A percentile compares a stretch with the other conserved stretches of the same genome.
Evolutionary conservation across 2,329 filamentous ascomycete species (phyloP).

Genomic region (Fusarium nodosum): DNA sequence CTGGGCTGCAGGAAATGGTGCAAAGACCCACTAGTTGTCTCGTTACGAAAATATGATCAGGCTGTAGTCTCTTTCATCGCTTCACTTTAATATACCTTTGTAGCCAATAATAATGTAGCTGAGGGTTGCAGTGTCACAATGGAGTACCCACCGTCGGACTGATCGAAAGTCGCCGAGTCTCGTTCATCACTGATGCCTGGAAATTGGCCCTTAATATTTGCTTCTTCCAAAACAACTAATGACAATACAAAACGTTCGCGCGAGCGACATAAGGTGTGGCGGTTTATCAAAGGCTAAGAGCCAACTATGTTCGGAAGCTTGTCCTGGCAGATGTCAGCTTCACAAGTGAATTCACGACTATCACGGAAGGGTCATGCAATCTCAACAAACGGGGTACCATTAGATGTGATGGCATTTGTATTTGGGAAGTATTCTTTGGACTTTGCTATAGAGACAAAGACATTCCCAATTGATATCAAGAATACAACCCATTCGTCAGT

Average conservation of each 20-base stretch:
- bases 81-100: not conserved
- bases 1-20: not conserved
- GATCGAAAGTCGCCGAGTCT: not conserved
- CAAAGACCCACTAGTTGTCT: not conserved
- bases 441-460: not conserved
- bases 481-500: constrained; percentile 4
- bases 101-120: not conserved
- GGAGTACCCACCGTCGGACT: not conserved
- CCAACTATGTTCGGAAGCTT: not conserved
- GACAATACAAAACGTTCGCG: not conserved
- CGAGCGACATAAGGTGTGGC: not conserved
- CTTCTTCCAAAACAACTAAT: not conserved
- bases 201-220: not conserved
- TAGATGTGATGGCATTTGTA: constrained; percentile 6
- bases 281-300: not conserved
- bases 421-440: not conserved
- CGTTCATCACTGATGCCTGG: not conserved
- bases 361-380: not conserved
- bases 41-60: not conserved
- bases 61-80: not conserved
- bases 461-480: too few species aligned
- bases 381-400: not conserved
- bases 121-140: not conserved
- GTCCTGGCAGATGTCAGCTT: too few species aligned
- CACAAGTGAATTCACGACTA: not conserved